Evolutionary conservation across 441 rosid genomes (phyloP), one percentile per base, ranked within the genome.

Genomic region (Erodium moschatum): DNA sequence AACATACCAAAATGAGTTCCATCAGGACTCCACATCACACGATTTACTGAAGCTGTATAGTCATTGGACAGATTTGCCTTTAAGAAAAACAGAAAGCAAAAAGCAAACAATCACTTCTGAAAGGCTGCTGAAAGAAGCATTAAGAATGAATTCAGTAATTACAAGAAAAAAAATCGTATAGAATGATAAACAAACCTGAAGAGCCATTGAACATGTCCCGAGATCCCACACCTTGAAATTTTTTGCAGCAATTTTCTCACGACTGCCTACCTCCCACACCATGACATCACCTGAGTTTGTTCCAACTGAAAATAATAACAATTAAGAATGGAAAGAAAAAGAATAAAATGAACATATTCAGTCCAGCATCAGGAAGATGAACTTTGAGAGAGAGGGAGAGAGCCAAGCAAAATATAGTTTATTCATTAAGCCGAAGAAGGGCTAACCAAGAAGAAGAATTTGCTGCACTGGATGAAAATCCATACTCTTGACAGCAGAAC

Each of bases 1-100:
- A 29, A 29, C 31, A 29, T 85, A 89, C 97, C 96, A 81, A 91
- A 86, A 40, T 85, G 80, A 70, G 73, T 68, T 84, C 96, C 97
- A 85, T 89, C 90, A 27, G 96, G 87, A 76, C 96, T 89, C 97
- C 97, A 91, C 62, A 80, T 80, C 66, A 89, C 97, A 72, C 96
- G 91, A 76, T 89, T 89, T 64, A 89, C 90, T 0, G 92, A 83
- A 52, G 81, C 85, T 60, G 88, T 67, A 69, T 71, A 76, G 77
- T 85, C 97, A 75, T 65, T 85, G 61, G 85, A 70, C 66, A 88
- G 65, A 50, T 90, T 86, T 70, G 87, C 84, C 94, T 89, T 54
- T 44, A 71, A 72, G 69, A 69, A 61, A 68, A 72, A 58, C 67
- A 67, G 64, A 69, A 62, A 10, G 33, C 1, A 29, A 29, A 29